Evolutionary conservation across 176 grass and related monocot species (phyloP), one percentile per base, ranked within the genome.

Genomic region (Zoysia japonica): DNA sequence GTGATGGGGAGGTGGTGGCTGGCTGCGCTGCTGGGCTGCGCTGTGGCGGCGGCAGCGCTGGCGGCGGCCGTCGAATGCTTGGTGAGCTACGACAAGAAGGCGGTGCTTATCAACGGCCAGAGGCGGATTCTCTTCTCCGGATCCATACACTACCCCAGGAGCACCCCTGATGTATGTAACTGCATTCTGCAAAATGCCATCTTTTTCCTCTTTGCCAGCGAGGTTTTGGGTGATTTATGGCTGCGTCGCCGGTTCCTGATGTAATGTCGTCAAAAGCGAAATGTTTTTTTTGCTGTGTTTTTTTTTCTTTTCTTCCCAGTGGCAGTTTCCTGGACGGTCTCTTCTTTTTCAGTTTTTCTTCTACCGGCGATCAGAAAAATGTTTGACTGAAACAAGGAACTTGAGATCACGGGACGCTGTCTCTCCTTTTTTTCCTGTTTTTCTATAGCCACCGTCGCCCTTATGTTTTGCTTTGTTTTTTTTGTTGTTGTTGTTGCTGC

Each of bases 131-230:
- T 99, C 68, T 87, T 99, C 90, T 99, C 96, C 67, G 96, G 96
- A 87, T 99, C 96, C 88, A 91, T 99, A 61, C 96, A 99, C 63
- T 99, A 99, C 86, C 92, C 96, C 41, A 91, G 96, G 78, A 99
- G 96, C 88, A 95, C 96, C 44, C 92, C 92, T 19, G 96, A 99
- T 67, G 28, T 28, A 28, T 28, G 93, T 89, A 83, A 61, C 79
- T 41, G 53, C 81, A 73, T 88, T 78, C 83, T 28, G 28, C 28
- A 28, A 28, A 28, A 28, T 28, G 28, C 28, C 28, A 28, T 28
- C 28, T 28, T 28, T 28, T 28, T 62, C 40, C 0, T 44, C 8
- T 50, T 48, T 67, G 17, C 35, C 5, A 8, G 35, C 57, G 47
- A 67, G 67, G 14, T 74, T 67, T 67, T 47, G 71, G 40, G 77